phyloP scores from a whole-genome alignment of 768 basidiomycete species.

The Lactarius sp. region DNA sequence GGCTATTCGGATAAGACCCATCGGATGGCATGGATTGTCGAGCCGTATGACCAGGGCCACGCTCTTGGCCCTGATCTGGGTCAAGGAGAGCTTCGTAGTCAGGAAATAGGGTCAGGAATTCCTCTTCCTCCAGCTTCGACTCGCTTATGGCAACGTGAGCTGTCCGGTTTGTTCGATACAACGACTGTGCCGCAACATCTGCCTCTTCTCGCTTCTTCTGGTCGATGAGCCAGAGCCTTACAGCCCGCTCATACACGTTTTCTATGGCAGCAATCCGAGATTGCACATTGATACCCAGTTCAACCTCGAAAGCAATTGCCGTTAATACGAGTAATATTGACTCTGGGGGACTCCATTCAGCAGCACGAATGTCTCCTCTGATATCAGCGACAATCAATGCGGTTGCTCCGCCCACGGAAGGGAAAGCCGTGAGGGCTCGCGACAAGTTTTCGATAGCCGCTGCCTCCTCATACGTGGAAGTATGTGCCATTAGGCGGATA shows the following conservation, averaged over 20 bases:
- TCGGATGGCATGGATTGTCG: constrained; percentile 31
- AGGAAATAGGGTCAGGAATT: constrained; percentile 84
- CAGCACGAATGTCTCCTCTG: constrained; percentile 28
- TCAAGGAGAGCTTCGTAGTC: constrained; percentile 55
- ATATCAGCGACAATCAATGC: constrained; percentile 32
- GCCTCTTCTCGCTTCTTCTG: constrained; percentile 61
- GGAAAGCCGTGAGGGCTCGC: constrained; percentile 47
- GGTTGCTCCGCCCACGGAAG: constrained; percentile 43
- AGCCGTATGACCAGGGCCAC: constrained; percentile 3
- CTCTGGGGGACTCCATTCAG: constrained; percentile 35
- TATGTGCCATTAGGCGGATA: constrained; percentile 47
- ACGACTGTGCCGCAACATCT: constrained; percentile 58
- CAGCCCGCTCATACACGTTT: constrained; percentile 58
- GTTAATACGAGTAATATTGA: constrained; percentile 47
- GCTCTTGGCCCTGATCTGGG: constrained; percentile 13
- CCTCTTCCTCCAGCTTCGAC: constrained; percentile 72
- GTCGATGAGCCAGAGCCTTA: constrained; percentile 82
- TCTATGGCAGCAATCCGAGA: constrained; percentile 39
- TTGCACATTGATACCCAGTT: constrained; percentile 37
- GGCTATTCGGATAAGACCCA: constrained; percentile 34
- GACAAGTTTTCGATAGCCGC: constrained; percentile 25
- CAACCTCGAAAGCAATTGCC: constrained; percentile 42
- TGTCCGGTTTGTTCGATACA: constrained; percentile 65
- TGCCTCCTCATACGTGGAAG: background rate
- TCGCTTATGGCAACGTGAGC: constrained; percentile 57